Conservation (phyloP, 23 red algal species). For the Rhodosorus marinus region DNA sequence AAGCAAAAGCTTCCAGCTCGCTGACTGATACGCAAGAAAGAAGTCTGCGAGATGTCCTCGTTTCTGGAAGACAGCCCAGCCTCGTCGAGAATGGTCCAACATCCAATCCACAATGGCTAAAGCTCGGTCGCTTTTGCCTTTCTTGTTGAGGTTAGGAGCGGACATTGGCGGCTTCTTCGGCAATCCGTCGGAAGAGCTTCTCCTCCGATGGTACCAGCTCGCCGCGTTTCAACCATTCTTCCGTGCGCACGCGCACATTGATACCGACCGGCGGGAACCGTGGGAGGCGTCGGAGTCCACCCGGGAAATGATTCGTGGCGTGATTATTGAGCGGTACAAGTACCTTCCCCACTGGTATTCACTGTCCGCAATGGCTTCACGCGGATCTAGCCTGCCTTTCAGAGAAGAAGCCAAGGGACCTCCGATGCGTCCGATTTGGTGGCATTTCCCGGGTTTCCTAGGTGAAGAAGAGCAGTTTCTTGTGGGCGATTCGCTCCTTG, state of each 20-base stretch:
- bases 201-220: constrained; percentile 71
- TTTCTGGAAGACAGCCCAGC: too few relatives aligned
- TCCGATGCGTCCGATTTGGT: constrained; percentile 89
- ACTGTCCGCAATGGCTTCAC: constrained; percentile 29
- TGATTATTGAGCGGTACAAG: constrained; percentile 51
- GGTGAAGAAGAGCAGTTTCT: constrained; percentile 36
- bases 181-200: constrained; percentile 52
- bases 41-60: too few relatives aligned
- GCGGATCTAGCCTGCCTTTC: constrained; percentile 12
- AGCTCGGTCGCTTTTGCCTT: neutral
- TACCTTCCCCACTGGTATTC: constrained; percentile 82
- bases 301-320: constrained; percentile 24
- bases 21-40: too few relatives aligned
- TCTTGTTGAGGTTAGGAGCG: too few relatives aligned
- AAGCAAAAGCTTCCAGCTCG: too few relatives aligned
- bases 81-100: too few relatives aligned
- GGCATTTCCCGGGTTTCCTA: constrained; percentile 29
- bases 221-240: constrained; percentile 93
- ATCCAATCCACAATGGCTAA: neutral
- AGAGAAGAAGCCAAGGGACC: constrained; percentile 17
- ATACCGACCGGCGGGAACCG: constrained; percentile 79
- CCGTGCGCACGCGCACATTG: constrained; percentile 71
- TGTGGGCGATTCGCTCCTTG: constrained; percentile 41
- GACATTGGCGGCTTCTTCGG: constrained; percentile 95
- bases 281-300: constrained; percentile 52